Evolutionary conservation across 768 basidiomycete genomes (phyloP).

Genomic region (Collybiopsis confluens): DNA sequence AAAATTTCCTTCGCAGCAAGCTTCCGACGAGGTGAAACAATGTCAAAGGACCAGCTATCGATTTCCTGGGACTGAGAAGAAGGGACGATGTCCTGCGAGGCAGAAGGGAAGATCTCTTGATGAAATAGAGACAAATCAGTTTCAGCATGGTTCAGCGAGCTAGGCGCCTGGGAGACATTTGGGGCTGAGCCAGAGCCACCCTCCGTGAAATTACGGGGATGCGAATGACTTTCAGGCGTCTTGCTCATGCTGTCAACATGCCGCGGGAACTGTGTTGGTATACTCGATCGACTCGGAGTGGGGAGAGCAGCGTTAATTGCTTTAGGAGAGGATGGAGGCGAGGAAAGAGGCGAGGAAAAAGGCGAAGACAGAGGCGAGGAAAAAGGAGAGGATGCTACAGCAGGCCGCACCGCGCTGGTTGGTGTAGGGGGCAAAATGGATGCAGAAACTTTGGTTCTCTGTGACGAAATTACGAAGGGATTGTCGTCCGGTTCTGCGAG

Average conservation of each 20-base stretch:
- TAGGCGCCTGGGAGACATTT: constrained; percentile 21
- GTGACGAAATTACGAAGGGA: background rate
- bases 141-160: constrained; percentile 28
- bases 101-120: background rate
- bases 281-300: background rate
- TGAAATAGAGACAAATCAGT: constrained; percentile 1
- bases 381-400: background rate
- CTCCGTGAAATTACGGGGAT: background rate
- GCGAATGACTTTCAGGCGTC: background rate
- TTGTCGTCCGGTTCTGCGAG: background rate
- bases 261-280: background rate
- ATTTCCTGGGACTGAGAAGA: constrained; percentile 8
- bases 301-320: background rate
- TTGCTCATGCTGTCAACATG: background rate
- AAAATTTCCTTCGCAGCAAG: background rate
- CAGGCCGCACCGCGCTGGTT: background rate
- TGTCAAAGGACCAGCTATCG: background rate
- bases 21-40: too few species aligned
- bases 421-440: background rate
- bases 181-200: background rate
- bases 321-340: background rate
- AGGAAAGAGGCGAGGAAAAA: background rate
- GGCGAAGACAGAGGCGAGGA: background rate
- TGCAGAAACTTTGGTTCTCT: too few species aligned
- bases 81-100: background rate